Evolutionary conservation across 768 basidiomycete species (phyloP), one percentile per base, ranked within the genome.

Genomic region (Termitomyces sp.): DNA sequence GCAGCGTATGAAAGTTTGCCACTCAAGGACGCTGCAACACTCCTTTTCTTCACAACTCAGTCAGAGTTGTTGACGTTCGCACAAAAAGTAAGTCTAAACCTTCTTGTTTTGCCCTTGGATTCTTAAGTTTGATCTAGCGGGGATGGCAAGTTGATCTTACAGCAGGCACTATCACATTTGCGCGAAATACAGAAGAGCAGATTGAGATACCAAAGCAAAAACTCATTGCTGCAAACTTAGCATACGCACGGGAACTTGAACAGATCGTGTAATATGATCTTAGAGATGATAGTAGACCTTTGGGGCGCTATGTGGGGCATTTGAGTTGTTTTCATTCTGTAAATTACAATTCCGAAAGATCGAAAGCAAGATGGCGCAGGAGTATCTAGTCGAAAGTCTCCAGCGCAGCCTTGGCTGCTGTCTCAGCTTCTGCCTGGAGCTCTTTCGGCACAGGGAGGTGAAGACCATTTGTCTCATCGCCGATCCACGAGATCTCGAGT

Each of bases 401-500:
- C 65, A 99, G 69, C 38, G 88, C 84, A 45, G 85, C 90, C 75
- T 90, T 93, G 19, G 94, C 97, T 68, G 87, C 87, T 54, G 75
- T 76, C 67, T 97, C 90, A 30, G 95, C 97, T 66, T 95, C 93
- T 22, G 81, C 80, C 43, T 87, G 76, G 56, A 98, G 74, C 32
- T 94, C 94, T 57, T 80, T 80, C 45, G 97, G 97, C 53, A 99
- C 92, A 24, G 84, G 81, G 24, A 83, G 77, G 70, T 98, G 94
- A 46, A 85, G 68, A 51, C 84, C 84, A 30, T 85, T 82, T 32
- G 88, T 90, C 71, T 96, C 92, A 34, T 83, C 79, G 38, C 93
- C 84, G 56, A 98, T 85, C 97, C 97, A 99, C 35, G 94, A 90
- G 80, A 99, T 83, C 72, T 99, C 97, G 26, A 99, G 82, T 68